Conservation (phyloP, 2,329 filamentous ascomycete genomes). For the Dryadomyces sulphureus region DNA sequence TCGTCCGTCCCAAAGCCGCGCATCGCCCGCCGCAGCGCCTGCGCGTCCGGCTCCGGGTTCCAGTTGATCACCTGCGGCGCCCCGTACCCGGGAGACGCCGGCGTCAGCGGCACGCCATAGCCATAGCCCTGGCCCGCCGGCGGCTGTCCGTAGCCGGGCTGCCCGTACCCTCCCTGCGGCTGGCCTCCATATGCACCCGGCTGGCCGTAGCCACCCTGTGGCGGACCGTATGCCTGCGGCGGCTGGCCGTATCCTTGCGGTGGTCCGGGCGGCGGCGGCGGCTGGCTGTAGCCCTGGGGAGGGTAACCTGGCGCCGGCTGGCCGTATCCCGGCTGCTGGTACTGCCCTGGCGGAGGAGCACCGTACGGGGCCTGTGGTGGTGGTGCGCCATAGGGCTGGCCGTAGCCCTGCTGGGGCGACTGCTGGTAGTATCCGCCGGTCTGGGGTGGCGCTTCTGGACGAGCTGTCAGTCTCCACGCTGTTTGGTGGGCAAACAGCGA, state of each 20-base stretch:
- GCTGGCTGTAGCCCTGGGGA: constrained; percentile 10
- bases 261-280: constrained; percentile 10
- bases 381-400: constrained; percentile 16
- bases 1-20: constrained; percentile 86
- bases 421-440: constrained; percentile 9
- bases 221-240: constrained; percentile 13
- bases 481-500: background rate
- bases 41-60: constrained; percentile 55
- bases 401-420: constrained; percentile 7
- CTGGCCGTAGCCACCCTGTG: background rate
- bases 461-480: background rate
- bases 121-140: constrained; percentile 19
- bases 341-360: constrained; percentile 17
- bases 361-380: constrained; percentile 19
- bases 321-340: background rate
- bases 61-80: constrained; percentile 53
- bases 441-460: constrained; percentile 8
- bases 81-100: constrained; percentile 61
- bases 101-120: constrained; percentile 33
- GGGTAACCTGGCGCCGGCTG: background rate
- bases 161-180: constrained; percentile 12
- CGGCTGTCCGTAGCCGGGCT: constrained; percentile 19
- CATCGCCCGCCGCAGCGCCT: constrained; percentile 67
- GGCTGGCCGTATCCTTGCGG: background rate
- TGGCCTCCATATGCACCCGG: background rate